A percentile compares a stretch with the other conserved stretches of the same genome.
phyloP scores from a whole-genome alignment of 176 grass and related monocot genomes.

The Tillandsia leiboldiana region DNA sequence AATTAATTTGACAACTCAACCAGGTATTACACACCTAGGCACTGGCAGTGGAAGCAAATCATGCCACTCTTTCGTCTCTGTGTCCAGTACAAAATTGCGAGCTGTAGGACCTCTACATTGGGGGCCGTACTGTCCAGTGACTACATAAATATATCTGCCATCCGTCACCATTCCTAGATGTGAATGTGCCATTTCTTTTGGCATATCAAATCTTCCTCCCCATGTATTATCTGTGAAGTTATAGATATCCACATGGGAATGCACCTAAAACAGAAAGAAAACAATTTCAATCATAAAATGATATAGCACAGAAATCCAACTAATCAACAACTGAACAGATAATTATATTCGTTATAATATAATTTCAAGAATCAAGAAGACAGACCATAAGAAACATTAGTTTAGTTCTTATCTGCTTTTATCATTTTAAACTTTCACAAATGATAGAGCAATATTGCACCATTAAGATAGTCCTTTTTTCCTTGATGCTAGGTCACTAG shows the following conservation, averaged over 20 bases:
- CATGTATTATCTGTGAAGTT: slow-evolving; percentile 90
- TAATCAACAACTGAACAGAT: slow-evolving; percentile 4
- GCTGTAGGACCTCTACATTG: slow-evolving; percentile 95
- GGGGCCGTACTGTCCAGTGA: slow-evolving; percentile 84
- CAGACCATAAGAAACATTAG: background rate
- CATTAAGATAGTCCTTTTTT: background rate
- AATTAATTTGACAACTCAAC: background rate
- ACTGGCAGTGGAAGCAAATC: slow-evolving; percentile 76
- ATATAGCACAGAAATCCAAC: slow-evolving; percentile 4
- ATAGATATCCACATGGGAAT: slow-evolving; percentile 95
- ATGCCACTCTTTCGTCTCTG: slow-evolving; percentile 68
- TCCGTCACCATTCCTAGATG: slow-evolving; percentile 95
- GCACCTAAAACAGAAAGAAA: slow-evolving; percentile 48
- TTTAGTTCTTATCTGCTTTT: too few species aligned
- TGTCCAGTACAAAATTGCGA: slow-evolving; percentile 85
- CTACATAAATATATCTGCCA: slow-evolving; percentile 83
- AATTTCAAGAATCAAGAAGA: background rate
- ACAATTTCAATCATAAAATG: background rate
- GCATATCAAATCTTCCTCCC: slow-evolving; percentile 84
- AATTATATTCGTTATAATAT: background rate
- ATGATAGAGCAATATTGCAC: background rate
- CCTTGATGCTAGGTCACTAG: background rate
- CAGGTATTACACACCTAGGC: slow-evolving; percentile 43
- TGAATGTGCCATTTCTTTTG: slow-evolving; percentile 97
- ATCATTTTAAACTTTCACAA: too few species aligned